Evolutionary conservation across 2,329 filamentous ascomycete genomes (phyloP).

Genomic region (Moelleriella libera): DNA sequence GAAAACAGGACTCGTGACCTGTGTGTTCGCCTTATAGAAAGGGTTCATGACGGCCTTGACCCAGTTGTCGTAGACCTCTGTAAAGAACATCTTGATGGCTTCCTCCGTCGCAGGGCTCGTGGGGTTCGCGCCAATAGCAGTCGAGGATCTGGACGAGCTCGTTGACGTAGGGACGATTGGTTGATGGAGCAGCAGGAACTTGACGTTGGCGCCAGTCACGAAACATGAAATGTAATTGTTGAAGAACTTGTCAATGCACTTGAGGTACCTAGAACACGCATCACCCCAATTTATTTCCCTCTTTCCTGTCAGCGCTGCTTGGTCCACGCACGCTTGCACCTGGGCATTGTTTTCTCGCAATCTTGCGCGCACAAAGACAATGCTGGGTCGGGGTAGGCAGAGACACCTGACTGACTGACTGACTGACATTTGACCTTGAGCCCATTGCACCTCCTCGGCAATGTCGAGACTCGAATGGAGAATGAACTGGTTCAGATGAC

Average conservation of each 20-base stretch:
- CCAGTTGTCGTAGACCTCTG: conserved; percentile 92
- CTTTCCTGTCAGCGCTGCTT: no score
- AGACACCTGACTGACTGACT: background rate
- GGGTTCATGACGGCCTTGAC: conserved; percentile 96
- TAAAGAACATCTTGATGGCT: conserved; percentile 87
- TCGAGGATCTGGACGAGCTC: conserved; percentile 40
- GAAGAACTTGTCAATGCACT: conserved; percentile 92
- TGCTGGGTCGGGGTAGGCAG: background rate
- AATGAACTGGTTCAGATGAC: conserved; percentile 95
- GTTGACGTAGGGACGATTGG: conserved; percentile 35
- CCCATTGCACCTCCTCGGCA: conserved; percentile 94
- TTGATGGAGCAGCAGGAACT: conserved; percentile 88
- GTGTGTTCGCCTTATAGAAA: conserved; percentile 78
- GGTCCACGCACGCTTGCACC: no score
- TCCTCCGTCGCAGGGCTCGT: conserved; percentile 86
- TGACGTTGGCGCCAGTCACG: conserved; percentile 80
- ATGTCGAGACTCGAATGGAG: conserved; percentile 89
- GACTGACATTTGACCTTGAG: conserved; percentile 62
- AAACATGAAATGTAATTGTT: conserved; percentile 93
- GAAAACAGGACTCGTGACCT: conserved; percentile 79
- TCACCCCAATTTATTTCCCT: background rate
- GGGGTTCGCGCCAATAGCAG: conserved; percentile 71
- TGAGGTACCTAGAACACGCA: conserved; percentile 59
- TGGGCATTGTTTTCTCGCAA: no score
- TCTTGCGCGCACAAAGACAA: no score